Evolutionary conservation across 768 basidiomycete species (phyloP), one percentile per base, ranked within the genome.

Genomic region (Serendipita vermifera): DNA sequence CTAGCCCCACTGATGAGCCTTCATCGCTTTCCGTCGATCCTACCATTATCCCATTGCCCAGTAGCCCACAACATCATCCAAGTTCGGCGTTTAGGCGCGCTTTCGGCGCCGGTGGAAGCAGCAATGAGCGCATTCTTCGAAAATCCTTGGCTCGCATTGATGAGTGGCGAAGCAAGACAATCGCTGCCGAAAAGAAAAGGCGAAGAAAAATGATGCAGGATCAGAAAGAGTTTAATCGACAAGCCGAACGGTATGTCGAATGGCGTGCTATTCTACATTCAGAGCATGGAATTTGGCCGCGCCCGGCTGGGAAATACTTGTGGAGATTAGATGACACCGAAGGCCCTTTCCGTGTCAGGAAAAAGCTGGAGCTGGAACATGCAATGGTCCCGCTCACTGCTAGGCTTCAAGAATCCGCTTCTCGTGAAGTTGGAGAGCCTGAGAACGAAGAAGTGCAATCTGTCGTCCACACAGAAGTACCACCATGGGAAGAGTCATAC

Each of bases 271-370:
- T 79, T 6, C 69, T 86, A 22, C 79, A 79, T 2, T 80, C 81
- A 0, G 92, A 94, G 64, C 77, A 87, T 20, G 90, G 90, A 0
- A 64, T 94, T 11, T 94, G 92, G 91, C 80, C 82, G 1, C 74
- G 77, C 39, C 67, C 74, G 14, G 72, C 72, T 36, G 69, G 64
- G 2, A 69, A 71, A 22, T 69, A 70, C 5, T 62, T 76, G 9
- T 94, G 92, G 92, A 72, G 83, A 31, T 68, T 94, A 40, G 92
- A 94, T 59, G 91, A 93, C 63, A 92, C 90, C 1, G 92, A 96
- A 63, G 92, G 91, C 1, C 91, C 90, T 1, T 77, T 87, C 62
- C 79, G 91, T 43, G 85, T 87, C 55, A 91, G 88, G 62, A 87
- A 85, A 66, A 87, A 86, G 65, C 64, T 92, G 59, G 86, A 92